Evolutionary conservation across 2,329 filamentous ascomycete species (phyloP), one percentile per base, ranked within the genome.

Genomic region (Beauveria varroae): DNA sequence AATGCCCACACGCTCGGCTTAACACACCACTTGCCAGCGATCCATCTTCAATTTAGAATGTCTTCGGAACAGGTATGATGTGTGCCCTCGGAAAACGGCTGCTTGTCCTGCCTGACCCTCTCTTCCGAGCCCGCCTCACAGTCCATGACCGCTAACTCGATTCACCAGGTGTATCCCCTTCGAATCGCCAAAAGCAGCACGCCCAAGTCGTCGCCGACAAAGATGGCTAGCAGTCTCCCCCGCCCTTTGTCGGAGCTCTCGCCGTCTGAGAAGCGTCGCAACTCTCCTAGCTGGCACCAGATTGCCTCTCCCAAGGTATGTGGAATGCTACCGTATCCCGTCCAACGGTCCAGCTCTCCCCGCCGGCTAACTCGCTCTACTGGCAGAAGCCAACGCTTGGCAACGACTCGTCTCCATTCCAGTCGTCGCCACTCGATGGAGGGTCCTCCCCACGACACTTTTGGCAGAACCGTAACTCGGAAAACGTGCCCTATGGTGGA

Each of bases 221-320:
- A 87, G 74, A 83, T 84, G 79, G 72, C 78, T 60, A 81, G 78
- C 72, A 80, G 82, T 69, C 76, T 82, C 60, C 84, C 87, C 71
- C 86, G 89, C 68, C 90, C 95, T 62, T 83, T 99, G 66, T 90
- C 91, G 64, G 95, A 99, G 78, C 86, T 99, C 71, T 91, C 89
- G 68, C 89, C 90, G 57, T 89, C 89, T 64, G 91, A 93, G 76
- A 88, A 86, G 74, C 86, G 93, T 72, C 85, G 93, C 69, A 98
- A 98, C 78, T 97, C 93, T 56, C 92, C 93, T 58, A 96, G 89
- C 79, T 96, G 88, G 85, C 92, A 89, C 73, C 68, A 67, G 26
- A 72, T 72, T 41, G 41, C 41, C 10, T 60, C 58, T 10, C 73
- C 74, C 52, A 74, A 76, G 74, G 74, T 76, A 66, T 37, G 74